Evolutionary conservation across 176 grass and related monocot species (phyloP).

Genomic region (Eragrostis curvula): DNA sequence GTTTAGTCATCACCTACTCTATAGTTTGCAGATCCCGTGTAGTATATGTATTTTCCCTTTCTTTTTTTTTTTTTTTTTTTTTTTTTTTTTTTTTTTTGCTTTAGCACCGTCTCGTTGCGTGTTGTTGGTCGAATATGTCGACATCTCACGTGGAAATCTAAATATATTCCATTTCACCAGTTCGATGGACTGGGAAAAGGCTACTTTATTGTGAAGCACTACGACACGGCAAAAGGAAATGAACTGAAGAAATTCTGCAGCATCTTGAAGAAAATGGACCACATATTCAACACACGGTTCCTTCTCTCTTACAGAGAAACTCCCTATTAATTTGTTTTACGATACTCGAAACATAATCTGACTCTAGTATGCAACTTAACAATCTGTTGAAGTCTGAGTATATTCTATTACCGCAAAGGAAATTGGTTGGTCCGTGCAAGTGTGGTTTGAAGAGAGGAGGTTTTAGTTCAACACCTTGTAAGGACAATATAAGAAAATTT

Average conservation of each 20-base stretch:
- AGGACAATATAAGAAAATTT: neutral
- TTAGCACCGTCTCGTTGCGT: neutral
- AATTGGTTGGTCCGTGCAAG: neutral
- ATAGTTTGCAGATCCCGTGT: constrained; percentile 9
- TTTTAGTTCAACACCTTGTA: neutral
- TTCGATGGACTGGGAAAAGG: constrained; percentile 21
- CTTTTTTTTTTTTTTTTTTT: no score
- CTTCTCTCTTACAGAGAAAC: neutral
- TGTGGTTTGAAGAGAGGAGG: neutral
- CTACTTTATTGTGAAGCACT: neutral
- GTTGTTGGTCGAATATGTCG: constrained; percentile 7
- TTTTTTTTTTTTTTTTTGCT: no score
- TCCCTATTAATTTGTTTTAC: neutral
- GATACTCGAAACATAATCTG: neutral
- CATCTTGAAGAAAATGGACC: neutral
- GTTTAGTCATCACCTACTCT: constrained; percentile 50
- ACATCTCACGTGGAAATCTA: constrained; percentile 47
- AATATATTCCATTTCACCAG: constrained; percentile 24
- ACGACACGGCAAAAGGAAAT: constrained; percentile 11
- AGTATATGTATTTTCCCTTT: neutral
- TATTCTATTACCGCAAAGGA: neutral
- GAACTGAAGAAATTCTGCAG: neutral
- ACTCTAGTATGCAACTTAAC: neutral
- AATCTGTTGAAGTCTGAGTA: neutral
- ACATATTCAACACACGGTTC: neutral